Evolutionary conservation across 139 green algal species (phyloP).

Genomic region (Coelastrella sp.): DNA sequence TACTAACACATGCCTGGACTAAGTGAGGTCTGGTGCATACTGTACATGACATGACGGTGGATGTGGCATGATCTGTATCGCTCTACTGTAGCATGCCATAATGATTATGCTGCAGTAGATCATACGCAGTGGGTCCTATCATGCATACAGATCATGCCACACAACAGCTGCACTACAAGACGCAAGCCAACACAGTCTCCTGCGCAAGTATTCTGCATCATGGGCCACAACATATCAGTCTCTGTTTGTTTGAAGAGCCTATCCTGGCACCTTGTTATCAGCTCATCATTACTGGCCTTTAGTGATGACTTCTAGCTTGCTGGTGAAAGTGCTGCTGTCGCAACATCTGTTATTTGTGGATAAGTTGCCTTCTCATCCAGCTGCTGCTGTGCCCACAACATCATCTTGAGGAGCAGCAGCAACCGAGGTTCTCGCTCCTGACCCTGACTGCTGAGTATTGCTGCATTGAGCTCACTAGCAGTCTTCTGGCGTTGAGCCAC

Average conservation of each 20-base stretch:
- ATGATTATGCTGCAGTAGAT: no score
- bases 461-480: constrained; percentile 94
- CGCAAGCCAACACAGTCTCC: not conserved
- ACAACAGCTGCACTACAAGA: not conserved
- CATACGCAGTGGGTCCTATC: no score
- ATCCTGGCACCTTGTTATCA: no score
- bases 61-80: not conserved
- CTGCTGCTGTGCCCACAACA: constrained; percentile 79
- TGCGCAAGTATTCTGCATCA: no score
- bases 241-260: no score
- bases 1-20: no score
- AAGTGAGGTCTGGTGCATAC: no score
- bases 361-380: constrained; percentile 80
- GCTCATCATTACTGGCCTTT: no score
- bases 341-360: constrained; percentile 82
- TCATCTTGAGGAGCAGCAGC: constrained; percentile 85
- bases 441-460: constrained; percentile 88
- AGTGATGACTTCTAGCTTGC: not conserved
- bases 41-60: no score
- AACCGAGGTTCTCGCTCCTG: constrained; percentile 86
- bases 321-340: constrained; percentile 48
- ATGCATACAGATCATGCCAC: not conserved
- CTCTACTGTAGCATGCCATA: no score
- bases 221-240: no score
- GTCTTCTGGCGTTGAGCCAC: constrained; percentile 91